Evolutionary conservation across 257 asterid species (phyloP), one percentile per base, ranked within the genome.

Genomic region (Solanum bukasovii): DNA sequence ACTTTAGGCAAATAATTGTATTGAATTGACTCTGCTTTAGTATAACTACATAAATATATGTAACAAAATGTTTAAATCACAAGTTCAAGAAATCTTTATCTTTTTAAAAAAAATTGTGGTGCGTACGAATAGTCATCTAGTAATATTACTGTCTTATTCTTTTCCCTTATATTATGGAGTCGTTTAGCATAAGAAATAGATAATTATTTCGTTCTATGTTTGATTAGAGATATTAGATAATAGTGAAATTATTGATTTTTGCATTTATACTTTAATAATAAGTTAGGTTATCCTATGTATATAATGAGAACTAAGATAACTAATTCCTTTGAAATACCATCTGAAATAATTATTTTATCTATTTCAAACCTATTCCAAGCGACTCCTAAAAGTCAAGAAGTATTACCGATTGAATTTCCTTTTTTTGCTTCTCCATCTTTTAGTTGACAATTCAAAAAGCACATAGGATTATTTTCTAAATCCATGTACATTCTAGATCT

Each of bases 361-460:
- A 18, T 56, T 56, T 20, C 9, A 18, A 52, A 0, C 10, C 0
- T 20, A 0, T 56, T 7, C 65, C 65, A 18, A 56, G 0, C 0
- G n/a, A 56, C 65, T 5, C 20, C 65, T 18, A 56, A 18, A 75
- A 37, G 56, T 75, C 83, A 5, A 75, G 49, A 75, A 37, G 40
- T 37, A 21, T 75, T 75, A 23, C 59, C 3, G 49, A 44, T 44
- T 44, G 10, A 14, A 21, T 75, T 75, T 37, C 33, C 56, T 10
- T 21, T 75, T 75, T 56, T 56, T 37, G 44, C 13, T 37, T 75
- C 27, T 4, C 49, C 49, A 10, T 75, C 3, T 23, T 35, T 38
- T 79, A 9, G 65, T 79, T 79, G 84, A 42, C 63, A 25, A 7
- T 42, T 42, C 84, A 79, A 7, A 67, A 42, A 25, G 23, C 65